Conservation (phyloP, 768 basidiomycete species). For the Tricholoma matsutake region DNA sequence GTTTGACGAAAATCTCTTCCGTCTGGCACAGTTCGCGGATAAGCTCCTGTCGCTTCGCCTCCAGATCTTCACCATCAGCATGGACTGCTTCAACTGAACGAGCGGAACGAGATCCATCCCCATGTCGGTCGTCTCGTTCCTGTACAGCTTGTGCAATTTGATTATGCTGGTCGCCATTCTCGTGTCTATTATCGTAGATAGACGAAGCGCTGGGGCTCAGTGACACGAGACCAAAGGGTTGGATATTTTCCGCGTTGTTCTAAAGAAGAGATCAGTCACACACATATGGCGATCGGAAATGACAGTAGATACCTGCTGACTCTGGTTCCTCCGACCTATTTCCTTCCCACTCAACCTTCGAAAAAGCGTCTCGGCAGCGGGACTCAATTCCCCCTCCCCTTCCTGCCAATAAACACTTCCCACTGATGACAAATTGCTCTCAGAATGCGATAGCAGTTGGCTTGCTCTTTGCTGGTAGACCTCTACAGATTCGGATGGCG, state of each 20-base stretch:
- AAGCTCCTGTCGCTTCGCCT: slow-evolving; percentile 16
- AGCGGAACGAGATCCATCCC: slow-evolving; percentile 2
- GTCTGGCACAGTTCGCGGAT: slow-evolving; percentile 67
- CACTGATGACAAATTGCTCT: slow-evolving; percentile 48
- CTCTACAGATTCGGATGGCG: slow-evolving; percentile 40
- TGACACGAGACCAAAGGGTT: slow-evolving; percentile 4
- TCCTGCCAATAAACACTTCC: slow-evolving; percentile 40
- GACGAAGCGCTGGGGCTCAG: slow-evolving; percentile 17
- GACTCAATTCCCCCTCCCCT: slow-evolving; percentile 37
- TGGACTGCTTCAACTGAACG: background rate
- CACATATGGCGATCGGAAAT: too few relatives aligned
- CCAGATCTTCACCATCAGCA: background rate
- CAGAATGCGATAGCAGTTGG: slow-evolving; percentile 32
- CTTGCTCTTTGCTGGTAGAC: slow-evolving; percentile 15
- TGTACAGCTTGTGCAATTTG: background rate
- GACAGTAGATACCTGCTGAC: slow-evolving; percentile 10
- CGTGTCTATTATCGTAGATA: slow-evolving; percentile 13
- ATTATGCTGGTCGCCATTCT: background rate
- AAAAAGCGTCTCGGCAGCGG: slow-evolving; percentile 49
- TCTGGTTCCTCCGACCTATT: slow-evolving; percentile 9
- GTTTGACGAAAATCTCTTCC: slow-evolving; percentile 67
- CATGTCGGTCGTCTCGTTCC: slow-evolving; percentile 14
- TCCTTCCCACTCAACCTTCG: slow-evolving; percentile 32
- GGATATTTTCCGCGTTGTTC: background rate
- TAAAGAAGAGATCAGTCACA: background rate